These are phyloP conservation scores for Penicillium samsonianum DNA, from an alignment of 495 filamentous ascomycete genomes.

Conservation along the genomic window DNA sequence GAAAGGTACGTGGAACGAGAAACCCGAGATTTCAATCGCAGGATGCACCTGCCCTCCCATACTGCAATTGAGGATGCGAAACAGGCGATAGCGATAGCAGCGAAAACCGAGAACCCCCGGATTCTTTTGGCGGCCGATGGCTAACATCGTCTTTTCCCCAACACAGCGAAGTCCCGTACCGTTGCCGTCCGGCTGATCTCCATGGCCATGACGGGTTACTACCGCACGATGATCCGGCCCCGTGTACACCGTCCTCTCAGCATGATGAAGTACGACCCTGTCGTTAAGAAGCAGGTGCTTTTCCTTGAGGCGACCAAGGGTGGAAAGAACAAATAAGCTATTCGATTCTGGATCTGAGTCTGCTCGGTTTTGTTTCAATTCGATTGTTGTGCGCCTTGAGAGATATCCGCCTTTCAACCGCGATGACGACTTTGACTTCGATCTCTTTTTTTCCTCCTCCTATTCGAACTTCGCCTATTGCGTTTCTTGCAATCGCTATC, in stretches of 20 bases:
- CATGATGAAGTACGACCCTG: conserved; percentile 99
- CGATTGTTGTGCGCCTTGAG: conserved; percentile 1
- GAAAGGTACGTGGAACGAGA: conserved; percentile 25
- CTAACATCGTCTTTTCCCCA: conserved; percentile 11
- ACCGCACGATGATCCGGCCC: conserved; percentile 83
- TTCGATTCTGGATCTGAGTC: not conserved
- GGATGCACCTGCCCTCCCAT: not conserved
- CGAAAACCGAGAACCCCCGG: conserved; percentile 6
- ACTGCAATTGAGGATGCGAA: not conserved
- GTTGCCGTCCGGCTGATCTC: conserved; percentile 92
- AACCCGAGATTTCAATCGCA: not conserved
- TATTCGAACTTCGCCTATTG: not conserved
- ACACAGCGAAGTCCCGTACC: conserved; percentile 83
- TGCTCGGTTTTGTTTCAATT: not conserved
- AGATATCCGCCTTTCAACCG: not conserved
- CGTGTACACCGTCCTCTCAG: conserved; percentile 79
- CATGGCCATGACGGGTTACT: conserved; percentile 99
- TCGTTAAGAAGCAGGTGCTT: conserved; percentile 92
- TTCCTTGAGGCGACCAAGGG: conserved; percentile 87
- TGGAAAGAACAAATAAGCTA: conserved; percentile 43
- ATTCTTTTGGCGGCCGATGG: not conserved
- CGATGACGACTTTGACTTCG: conserved; percentile 1
- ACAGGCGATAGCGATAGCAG: not conserved
- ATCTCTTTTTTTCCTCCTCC: not conserved
- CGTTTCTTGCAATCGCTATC: not conserved